These are phyloP conservation scores for Neoarthrinium moseri DNA, from an alignment of 2,329 filamentous ascomycete species.

Conservation along the genomic window DNA sequence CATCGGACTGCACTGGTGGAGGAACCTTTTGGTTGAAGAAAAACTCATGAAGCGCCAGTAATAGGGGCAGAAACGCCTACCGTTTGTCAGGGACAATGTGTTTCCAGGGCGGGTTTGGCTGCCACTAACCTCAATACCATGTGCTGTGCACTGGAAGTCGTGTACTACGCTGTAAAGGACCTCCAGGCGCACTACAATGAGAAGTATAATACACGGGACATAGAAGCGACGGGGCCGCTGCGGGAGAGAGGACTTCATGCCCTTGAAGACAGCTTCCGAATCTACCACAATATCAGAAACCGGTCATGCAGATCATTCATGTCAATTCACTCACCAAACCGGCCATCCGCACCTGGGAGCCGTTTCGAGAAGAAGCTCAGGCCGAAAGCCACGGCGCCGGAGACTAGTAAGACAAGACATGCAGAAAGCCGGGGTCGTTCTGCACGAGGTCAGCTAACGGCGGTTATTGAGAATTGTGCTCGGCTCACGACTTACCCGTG, in stretches of 20 bases:
- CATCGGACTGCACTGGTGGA: constrained; percentile 36
- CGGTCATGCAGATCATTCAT: constrained; percentile 10
- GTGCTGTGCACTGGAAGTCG: constrained; percentile 48
- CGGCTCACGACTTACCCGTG: not conserved
- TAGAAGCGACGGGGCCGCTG: constrained; percentile 46
- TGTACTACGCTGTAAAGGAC: constrained; percentile 43
- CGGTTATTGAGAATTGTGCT: not conserved
- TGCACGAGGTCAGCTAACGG: constrained; percentile 18
- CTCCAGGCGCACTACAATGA: constrained; percentile 47
- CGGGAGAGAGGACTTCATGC: constrained; percentile 35
- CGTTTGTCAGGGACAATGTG: not conserved
- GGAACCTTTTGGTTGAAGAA: constrained; percentile 30
- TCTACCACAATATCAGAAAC: constrained; percentile 13
- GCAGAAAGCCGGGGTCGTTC: constrained; percentile 49
- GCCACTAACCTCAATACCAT: constrained; percentile 45
- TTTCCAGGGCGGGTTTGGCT: no score
- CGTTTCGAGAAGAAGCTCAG: constrained; percentile 42
- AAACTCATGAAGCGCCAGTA: constrained; percentile 45
- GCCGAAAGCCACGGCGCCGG: constrained; percentile 39
- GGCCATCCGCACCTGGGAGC: constrained; percentile 45
- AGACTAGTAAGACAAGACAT: constrained; percentile 44
- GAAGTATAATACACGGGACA: constrained; percentile 40
- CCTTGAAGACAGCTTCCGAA: constrained; percentile 32
- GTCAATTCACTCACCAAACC: constrained; percentile 35
- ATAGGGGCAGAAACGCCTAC: constrained; percentile 45